Evolutionary conservation across 2,329 filamentous ascomycete genomes (phyloP).

Genomic region (Ceratocystis diversiconidia): DNA sequence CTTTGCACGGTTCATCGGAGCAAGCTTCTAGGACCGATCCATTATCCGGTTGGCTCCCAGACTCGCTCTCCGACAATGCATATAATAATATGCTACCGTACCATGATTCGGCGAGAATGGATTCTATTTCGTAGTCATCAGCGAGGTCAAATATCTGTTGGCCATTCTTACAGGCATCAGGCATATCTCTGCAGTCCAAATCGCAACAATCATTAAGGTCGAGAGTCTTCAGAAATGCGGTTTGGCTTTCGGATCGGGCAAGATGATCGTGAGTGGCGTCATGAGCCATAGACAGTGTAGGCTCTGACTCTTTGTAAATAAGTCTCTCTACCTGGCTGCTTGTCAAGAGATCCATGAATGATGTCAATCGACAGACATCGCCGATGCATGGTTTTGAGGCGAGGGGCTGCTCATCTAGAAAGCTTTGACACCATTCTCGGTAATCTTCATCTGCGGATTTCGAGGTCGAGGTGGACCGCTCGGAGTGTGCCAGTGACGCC

Average conservation of each 20-base stretch:
- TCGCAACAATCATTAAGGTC: background rate
- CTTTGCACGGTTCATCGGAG: background rate
- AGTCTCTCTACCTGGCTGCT: background rate
- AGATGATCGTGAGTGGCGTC: background rate
- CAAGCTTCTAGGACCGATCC: background rate
- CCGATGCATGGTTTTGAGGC: background rate
- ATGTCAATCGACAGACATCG: background rate
- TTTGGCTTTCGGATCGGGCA: background rate
- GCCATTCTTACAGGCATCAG: background rate
- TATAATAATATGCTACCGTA: background rate
- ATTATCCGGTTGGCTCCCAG: background rate
- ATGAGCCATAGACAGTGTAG: background rate
- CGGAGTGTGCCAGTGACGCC: background rate
- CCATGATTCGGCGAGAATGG: background rate
- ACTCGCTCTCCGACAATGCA: background rate
- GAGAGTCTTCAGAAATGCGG: background rate
- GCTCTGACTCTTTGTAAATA: background rate
- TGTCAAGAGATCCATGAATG: background rate
- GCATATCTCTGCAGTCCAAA: background rate
- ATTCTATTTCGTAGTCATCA: background rate
- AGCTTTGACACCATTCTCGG: background rate
- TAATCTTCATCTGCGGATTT: background rate
- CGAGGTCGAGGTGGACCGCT: no score
- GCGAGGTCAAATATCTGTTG: background rate
- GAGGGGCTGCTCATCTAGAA: background rate